phyloP scores from a whole-genome alignment of 345 rosid genomes.

The Gossypium stocksii region DNA sequence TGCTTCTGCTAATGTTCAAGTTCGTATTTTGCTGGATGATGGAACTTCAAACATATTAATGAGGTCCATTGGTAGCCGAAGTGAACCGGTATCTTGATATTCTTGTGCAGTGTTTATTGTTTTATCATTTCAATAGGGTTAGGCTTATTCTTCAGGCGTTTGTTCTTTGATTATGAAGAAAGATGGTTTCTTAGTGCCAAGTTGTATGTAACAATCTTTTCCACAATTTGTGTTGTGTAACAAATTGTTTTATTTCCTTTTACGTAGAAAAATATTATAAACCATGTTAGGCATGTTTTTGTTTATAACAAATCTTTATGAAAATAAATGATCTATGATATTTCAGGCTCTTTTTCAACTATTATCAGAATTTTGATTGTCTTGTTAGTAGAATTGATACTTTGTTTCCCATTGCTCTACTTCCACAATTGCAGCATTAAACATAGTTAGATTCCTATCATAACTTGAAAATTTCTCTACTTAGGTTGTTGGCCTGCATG shows the following conservation, averaged over 20 bases:
- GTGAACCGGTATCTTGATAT: slow-evolving; percentile 71
- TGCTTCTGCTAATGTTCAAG: slow-evolving; percentile 96
- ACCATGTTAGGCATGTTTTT: background rate
- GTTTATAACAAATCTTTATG: background rate
- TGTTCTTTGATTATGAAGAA: background rate
- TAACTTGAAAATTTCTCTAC: slow-evolving; percentile 21
- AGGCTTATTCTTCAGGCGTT: background rate
- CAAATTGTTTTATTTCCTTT: background rate
- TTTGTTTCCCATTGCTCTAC: background rate
- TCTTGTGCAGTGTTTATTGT: slow-evolving; percentile 14
- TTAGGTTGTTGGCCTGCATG: slow-evolving; percentile 89
- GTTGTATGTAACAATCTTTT: background rate
- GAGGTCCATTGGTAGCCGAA: slow-evolving; percentile 87
- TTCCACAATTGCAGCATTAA: background rate
- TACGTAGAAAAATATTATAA: background rate
- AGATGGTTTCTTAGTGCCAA: slow-evolving; percentile 9
- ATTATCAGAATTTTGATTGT: background rate
- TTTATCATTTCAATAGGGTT: slow-evolving; percentile 10
- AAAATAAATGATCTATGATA: background rate
- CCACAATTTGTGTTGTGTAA: background rate
- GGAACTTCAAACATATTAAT: slow-evolving; percentile 96
- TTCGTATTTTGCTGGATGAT: slow-evolving; percentile 95
- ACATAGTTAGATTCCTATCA: slow-evolving; percentile 3
- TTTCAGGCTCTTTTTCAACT: background rate
- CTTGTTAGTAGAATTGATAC: background rate